Conservation (phyloP, 257 asterid genomes). For the Petrea volubilis region DNA sequence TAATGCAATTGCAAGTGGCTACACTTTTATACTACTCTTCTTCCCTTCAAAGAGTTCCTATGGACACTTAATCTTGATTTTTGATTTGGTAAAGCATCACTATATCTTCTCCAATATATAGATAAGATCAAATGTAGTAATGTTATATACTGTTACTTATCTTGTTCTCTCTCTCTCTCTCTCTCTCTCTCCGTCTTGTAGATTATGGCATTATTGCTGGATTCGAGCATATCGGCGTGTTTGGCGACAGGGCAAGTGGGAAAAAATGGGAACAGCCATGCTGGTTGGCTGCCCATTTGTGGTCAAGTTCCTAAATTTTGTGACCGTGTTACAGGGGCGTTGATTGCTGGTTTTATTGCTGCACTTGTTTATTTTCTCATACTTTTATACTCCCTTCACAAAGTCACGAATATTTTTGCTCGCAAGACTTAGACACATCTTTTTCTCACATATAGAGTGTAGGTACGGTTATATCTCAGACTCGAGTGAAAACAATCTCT, state of each 20-base stretch:
- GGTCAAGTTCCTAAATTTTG: conserved; percentile 87
- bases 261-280: conserved; percentile 68
- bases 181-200: background rate
- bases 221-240: conserved; percentile 73
- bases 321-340: conserved; percentile 54
- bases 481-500: no score
- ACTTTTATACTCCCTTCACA: conserved; percentile 65
- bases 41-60: conserved; percentile 45
- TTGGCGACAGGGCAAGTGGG: conserved; percentile 73
- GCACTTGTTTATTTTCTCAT: conserved; percentile 51
- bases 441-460: no score
- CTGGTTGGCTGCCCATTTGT: conserved; percentile 92
- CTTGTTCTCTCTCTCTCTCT: background rate
- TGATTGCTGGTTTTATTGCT: conserved; percentile 69
- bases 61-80: conserved; percentile 45
- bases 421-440: conserved; percentile 32
- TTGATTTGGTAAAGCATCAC: background rate
- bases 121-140: background rate
- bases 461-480: no score
- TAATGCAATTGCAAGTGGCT: conserved; percentile 65
- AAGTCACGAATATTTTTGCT: conserved; percentile 44
- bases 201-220: conserved; percentile 67
- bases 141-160: background rate
- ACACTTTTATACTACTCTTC: conserved; percentile 59
- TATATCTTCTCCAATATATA: background rate